These are phyloP conservation scores for Vicia sativa DNA, from an alignment of 306 rosid genomes.

Conservation along the genomic window DNA sequence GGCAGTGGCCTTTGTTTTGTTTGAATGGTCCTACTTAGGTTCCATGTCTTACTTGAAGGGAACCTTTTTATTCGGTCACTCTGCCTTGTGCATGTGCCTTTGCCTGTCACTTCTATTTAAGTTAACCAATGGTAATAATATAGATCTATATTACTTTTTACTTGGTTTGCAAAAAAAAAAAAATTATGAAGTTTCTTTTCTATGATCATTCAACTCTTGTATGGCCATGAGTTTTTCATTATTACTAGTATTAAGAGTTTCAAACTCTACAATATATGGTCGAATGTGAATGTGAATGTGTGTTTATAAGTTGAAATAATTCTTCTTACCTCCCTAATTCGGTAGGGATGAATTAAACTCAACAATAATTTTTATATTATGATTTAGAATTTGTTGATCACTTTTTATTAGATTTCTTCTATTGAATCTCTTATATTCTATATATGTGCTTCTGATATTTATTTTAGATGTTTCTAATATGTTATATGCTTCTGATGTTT, in stretches of 20 bases:
- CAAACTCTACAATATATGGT: too few species aligned
- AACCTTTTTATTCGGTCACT: constrained; percentile 22
- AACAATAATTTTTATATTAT: too few species aligned
- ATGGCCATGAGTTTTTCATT: not conserved
- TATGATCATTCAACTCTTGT: not conserved
- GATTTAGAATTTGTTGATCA: too few species aligned
- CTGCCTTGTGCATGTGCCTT: constrained; percentile 36
- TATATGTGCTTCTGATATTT: too few species aligned
- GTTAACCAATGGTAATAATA: constrained; percentile 5
- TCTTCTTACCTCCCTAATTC: too few species aligned
- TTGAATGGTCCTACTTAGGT: constrained; percentile 35
- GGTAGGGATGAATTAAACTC: too few species aligned
- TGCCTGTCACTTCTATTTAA: constrained; percentile 25
- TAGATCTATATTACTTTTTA: constrained; percentile 1
- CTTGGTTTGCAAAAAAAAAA: not conserved
- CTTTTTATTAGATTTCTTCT: too few species aligned
- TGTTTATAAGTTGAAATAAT: too few species aligned
- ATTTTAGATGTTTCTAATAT: too few species aligned
- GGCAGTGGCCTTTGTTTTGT: constrained; percentile 10
- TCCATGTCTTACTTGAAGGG: constrained; percentile 33
- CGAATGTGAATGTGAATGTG: too few species aligned
- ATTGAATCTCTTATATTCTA: too few species aligned
- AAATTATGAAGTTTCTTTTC: not conserved
- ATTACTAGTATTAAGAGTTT: not conserved
- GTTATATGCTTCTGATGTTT: too few species aligned